Evolutionary conservation across 768 basidiomycete genomes (phyloP), one percentile per base, ranked within the genome.

Genomic region (Tulasnella sp.): DNA sequence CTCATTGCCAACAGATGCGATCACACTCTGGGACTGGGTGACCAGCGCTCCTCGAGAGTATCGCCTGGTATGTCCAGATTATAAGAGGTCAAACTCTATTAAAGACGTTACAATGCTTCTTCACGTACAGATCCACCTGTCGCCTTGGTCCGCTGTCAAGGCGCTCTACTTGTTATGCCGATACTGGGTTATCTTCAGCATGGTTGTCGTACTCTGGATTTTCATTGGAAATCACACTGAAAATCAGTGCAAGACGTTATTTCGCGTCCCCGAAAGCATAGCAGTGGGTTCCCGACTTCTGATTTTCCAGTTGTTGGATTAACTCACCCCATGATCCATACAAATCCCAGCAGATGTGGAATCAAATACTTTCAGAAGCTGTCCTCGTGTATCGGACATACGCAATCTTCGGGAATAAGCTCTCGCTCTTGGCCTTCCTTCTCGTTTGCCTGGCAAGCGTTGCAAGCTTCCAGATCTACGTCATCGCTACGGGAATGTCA

Each of bases 341-440:
- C 45, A 17, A 15, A 1, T 25, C 27, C 19, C 21, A 27, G n/a
- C 17, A 57, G 55, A 57, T 57, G 55, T 57, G 55, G 55, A 57
- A 57, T 27, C 55, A 57, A 38, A 12, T 57, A 4, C 48, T 42
- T 25, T n/a, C 42, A n/a, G 42, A 57, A 57, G 19, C 43, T 41
- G 55, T 57, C 17, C 43, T 57, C 2, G n/a, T 57, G 24, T 25
- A 46, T 27, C 24, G 55, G 17, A 57, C 55, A 4, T 46, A 57
- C 27, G 55, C 55, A 11, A 46, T 57, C 19, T 57, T 57, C 43
- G 55, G 55, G 10, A 57, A 57, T 34, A 57, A 57, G 22, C 25
- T 53, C 4, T 21, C 42, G 27, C 24, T 57, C 55, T 25, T 57
- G 4, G n/a, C 48, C n/a, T 27, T 27, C 0, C 46, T 57, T 29